Conservation (phyloP, 768 basidiomycete species). For the Dendrothele bispora region DNA sequence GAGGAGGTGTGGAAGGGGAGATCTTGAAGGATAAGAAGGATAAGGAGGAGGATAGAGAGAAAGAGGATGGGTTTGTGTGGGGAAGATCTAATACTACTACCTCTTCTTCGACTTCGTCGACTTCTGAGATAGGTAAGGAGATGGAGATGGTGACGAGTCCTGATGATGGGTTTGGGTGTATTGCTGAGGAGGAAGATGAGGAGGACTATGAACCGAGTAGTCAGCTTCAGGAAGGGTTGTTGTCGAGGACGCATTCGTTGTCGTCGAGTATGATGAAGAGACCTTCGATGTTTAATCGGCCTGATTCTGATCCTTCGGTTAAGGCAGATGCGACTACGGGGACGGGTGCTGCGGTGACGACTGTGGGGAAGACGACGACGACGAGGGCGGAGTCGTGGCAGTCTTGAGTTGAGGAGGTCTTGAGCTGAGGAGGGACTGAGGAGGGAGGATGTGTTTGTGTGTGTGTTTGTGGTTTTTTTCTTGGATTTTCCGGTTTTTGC, state of each 20-base stretch:
- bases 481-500: not conserved
- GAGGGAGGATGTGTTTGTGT: not conserved
- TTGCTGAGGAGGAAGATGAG: not conserved
- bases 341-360: not conserved
- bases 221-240: not conserved
- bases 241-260: slow-evolving; percentile 20
- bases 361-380: not conserved
- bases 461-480: not conserved
- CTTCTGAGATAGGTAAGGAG: not conserved
- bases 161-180: not conserved
- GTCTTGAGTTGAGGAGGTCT: not conserved
- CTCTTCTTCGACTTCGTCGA: not conserved
- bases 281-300: slow-evolving; percentile 5
- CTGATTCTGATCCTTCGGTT: slow-evolving; percentile 9
- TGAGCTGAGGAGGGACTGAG: not conserved
- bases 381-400: not conserved
- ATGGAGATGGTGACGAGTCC: not conserved
- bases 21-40: slow-evolving; percentile 28
- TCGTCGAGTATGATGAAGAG: slow-evolving; percentile 9
- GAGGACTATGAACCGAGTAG: not conserved
- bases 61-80: slow-evolving; percentile 7
- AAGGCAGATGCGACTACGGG: not conserved
- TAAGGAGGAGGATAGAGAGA: slow-evolving; percentile 6
- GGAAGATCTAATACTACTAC: slow-evolving; percentile 11
- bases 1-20: slow-evolving; percentile 30